Base-by-base conservation (phyloP, 1,139 yeast species). In the Debaryomyces fabryi region DNA sequence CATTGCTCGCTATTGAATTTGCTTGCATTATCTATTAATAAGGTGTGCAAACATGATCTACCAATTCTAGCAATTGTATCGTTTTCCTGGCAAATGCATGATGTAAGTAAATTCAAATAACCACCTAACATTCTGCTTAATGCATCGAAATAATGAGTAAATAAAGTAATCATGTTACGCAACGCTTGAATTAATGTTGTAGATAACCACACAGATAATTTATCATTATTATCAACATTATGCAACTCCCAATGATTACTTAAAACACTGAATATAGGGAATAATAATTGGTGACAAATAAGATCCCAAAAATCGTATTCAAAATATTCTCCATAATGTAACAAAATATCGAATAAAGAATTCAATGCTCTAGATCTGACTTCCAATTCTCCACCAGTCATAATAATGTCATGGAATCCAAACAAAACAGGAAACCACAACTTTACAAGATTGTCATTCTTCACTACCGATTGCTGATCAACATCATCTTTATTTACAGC, bases 51-150 rank as follows among this genome's bases (percentile, higher is more conserved):
- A 65, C 99, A 92, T 9, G 93, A 84, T 59, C 96, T 82, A 18
- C 99, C 99, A 56, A 92, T 91, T 59, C 96, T 79, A 0, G 98
- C 96, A 58, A 95, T 92, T 0, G 98, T 91, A 60, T 93, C 99
- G 64, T 93, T 93, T 59, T 92, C 97, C 67, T 93, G 99, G 60
- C 97, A 90, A 46, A 93, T 89, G 68, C 99, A 95, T 7, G 93
- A 85, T 3, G 85, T 85, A 48, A 95, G 69, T 49, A 95, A 75
- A 36, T 83, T 84, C 67, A 95, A 74, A 63, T 87, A 90, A 1
- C 90, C 95, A 52, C 82, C 87, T 48, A 93, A 74, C 81, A 88
- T 82, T 39, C 81, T 76, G 55, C 85, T 85, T 60, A 93, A 78
- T 2, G 85, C 79, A 32, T 79, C 86, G 65, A 90, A 93, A 67